phyloP scores from a whole-genome alignment of 148 eudicot species.

The Pouteria glomerata region DNA sequence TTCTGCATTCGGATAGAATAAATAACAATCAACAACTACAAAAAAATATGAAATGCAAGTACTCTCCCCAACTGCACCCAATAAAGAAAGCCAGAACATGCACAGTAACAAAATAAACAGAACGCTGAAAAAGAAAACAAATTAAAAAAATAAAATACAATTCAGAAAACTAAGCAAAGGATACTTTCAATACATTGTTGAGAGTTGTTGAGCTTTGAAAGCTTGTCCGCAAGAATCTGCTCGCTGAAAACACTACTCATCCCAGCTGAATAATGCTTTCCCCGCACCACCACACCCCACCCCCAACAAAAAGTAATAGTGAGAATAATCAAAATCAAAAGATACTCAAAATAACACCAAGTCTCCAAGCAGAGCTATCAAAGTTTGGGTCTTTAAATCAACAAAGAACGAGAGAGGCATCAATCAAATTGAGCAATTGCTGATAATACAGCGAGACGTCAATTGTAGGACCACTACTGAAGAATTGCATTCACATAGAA shows the following conservation, averaged over 20 bases:
- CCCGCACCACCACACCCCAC: not conserved
- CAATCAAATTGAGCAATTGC: not conserved
- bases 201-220: constrained; percentile 76
- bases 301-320: not conserved
- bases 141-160: not conserved
- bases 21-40: no score
- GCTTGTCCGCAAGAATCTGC: constrained; percentile 82
- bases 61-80: not conserved
- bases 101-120: not conserved
- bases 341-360: not conserved
- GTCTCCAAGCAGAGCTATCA: not conserved
- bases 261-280: constrained; percentile 25
- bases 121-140: not conserved
- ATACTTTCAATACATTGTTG: constrained; percentile 97
- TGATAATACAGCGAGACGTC: not conserved
- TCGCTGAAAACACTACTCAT: constrained; percentile 89
- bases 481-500: not conserved
- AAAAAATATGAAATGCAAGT: not conserved
- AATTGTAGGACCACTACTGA: not conserved
- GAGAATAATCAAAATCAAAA: not conserved
- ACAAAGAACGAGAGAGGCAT: no score
- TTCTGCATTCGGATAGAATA: not conserved
- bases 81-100: not conserved
- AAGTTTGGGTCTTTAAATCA: not conserved
- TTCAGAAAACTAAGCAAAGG: constrained; percentile 22